Conservation (phyloP, 345 rosid genomes). For the Hibiscus mutabilis region DNA sequence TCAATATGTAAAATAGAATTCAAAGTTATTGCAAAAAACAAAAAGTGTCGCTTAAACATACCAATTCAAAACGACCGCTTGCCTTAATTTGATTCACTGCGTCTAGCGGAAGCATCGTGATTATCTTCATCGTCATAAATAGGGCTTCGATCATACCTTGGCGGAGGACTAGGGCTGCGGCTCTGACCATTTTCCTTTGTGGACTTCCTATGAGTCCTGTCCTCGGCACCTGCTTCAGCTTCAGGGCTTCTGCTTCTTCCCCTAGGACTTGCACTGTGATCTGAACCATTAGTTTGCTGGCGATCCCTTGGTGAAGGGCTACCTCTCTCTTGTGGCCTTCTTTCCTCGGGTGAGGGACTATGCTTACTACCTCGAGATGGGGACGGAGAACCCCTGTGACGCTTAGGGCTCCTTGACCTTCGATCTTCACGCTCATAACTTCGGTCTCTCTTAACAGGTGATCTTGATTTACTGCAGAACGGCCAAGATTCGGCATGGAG, state of each 20-base stretch:
- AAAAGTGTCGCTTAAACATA: background rate
- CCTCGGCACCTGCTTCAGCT: slow-evolving; percentile 24
- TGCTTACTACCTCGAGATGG: slow-evolving; percentile 39
- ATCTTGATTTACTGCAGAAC: slow-evolving; percentile 51
- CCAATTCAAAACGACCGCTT: background rate
- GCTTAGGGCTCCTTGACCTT: slow-evolving; percentile 37
- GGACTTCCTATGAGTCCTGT: slow-evolving; percentile 39
- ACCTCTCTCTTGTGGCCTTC: slow-evolving; percentile 22
- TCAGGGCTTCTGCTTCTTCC: slow-evolving; percentile 44
- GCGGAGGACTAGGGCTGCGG: slow-evolving; percentile 34
- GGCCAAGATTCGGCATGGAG: background rate
- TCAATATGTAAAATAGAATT: background rate
- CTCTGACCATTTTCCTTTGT: slow-evolving; percentile 45
- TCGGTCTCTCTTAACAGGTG: slow-evolving; percentile 48
- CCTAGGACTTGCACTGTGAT: slow-evolving; percentile 37
- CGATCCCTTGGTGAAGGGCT: slow-evolving; percentile 32
- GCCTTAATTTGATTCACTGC: slow-evolving; percentile 14
- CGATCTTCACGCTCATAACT: slow-evolving; percentile 29
- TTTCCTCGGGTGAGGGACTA: slow-evolving; percentile 39
- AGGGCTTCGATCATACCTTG: slow-evolving; percentile 15
- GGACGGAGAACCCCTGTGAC: slow-evolving; percentile 18
- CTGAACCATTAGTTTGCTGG: slow-evolving; percentile 33
- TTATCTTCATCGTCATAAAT: slow-evolving; percentile 13
- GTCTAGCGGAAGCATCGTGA: too few species aligned
- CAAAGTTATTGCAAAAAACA: background rate